phyloP scores from a whole-genome alignment of 2,329 filamentous ascomycete genomes.

The Apiospora hydei region DNA sequence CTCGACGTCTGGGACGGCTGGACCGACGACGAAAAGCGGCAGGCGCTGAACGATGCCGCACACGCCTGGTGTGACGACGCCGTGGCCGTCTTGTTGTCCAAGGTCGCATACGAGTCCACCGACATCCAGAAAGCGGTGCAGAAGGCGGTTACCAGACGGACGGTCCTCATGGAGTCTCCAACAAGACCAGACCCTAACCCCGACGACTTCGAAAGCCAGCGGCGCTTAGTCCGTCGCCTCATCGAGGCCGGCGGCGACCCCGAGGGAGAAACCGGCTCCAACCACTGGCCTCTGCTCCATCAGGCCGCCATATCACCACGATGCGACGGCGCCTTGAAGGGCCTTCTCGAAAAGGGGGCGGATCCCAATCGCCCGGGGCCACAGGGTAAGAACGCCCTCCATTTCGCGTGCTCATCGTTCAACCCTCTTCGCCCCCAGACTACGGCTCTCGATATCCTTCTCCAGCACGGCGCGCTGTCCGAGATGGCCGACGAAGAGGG shows the following conservation, averaged over 20 bases:
- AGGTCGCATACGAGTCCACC: neutral
- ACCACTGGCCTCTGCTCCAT: slow-evolving; percentile 5
- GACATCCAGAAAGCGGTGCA: neutral
- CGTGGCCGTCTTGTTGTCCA: slow-evolving; percentile 5
- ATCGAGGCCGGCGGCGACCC: slow-evolving; percentile 13
- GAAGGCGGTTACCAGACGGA: neutral
- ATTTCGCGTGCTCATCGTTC: neutral
- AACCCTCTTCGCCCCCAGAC: neutral
- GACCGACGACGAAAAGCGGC: neutral
- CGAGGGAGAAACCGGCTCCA: neutral
- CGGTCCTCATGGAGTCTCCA: neutral
- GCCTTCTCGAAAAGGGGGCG: slow-evolving; percentile 12
- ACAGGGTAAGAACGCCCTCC: neutral
- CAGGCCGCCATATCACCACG: neutral
- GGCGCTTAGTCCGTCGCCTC: neutral
- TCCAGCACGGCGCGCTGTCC: slow-evolving; percentile 12
- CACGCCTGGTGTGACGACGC: neutral
- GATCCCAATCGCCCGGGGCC: neutral
- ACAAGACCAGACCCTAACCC: neutral
- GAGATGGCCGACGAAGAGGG: neutral
- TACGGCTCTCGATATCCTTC: neutral
- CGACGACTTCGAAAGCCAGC: slow-evolving; percentile 2
- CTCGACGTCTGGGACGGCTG: slow-evolving; percentile 19
- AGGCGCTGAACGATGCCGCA: neutral
- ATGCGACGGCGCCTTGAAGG: slow-evolving; percentile 3